These are phyloP conservation scores for Platanthera zijinensis DNA, from an alignment of 106 monocot genomes.

Conservation along the genomic window DNA sequence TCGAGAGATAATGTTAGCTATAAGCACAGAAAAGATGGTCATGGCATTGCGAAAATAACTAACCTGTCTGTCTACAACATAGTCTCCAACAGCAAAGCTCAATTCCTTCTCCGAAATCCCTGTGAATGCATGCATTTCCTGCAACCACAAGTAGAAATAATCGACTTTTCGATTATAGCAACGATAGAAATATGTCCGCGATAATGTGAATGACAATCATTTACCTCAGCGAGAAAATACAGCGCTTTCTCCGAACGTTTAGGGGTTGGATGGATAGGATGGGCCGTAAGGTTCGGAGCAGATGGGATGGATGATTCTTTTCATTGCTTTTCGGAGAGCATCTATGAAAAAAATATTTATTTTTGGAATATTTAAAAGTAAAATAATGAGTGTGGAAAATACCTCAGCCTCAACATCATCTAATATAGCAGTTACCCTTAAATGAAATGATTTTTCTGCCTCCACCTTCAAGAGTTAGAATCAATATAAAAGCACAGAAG, in stretches of 20 bases:
- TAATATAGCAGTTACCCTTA: constrained; percentile 78
- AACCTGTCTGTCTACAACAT: constrained; percentile 83
- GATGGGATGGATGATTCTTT: constrained; percentile 78
- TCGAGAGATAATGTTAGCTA: too few species aligned
- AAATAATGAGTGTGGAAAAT: constrained; percentile 8
- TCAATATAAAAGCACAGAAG: not conserved
- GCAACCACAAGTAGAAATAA: constrained; percentile 11
- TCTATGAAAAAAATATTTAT: constrained; percentile 24
- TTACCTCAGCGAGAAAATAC: constrained; percentile 95
- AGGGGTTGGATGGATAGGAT: constrained; percentile 20
- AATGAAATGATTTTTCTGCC: constrained; percentile 86
- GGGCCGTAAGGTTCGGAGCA: constrained; percentile 8
- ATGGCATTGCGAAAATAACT: not conserved
- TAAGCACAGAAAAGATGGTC: not conserved
- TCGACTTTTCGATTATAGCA: not conserved
- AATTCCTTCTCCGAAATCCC: constrained; percentile 73
- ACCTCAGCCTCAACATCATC: constrained; percentile 97
- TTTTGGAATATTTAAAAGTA: not conserved
- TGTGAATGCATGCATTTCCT: constrained; percentile 72
- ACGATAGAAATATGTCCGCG: not conserved
- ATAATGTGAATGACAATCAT: not conserved
- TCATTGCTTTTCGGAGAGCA: constrained; percentile 73
- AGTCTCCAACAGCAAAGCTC: constrained; percentile 76
- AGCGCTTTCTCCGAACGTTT: constrained; percentile 56
- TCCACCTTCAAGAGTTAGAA: constrained; percentile 53